Evolutionary conservation across 1,139 yeast genomes (phyloP).

Genomic region (Suhomyces bolitotheri): DNA sequence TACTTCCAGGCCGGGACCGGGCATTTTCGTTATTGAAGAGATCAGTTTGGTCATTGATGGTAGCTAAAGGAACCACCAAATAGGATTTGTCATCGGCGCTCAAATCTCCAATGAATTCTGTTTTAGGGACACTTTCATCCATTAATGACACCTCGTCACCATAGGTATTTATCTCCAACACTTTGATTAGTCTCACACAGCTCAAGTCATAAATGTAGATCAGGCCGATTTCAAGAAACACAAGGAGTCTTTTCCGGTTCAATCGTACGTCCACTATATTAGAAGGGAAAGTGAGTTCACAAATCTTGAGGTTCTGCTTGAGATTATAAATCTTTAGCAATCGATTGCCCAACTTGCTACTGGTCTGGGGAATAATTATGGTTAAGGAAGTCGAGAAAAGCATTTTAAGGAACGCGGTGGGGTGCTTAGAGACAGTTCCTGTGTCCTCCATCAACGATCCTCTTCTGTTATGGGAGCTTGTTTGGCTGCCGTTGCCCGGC

Average conservation of each 20-base stretch:
- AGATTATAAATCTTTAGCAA: constrained; percentile 64
- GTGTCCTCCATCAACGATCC: neutral
- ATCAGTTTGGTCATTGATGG: constrained; percentile 31
- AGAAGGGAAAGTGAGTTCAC: constrained; percentile 69
- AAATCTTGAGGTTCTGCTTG: constrained; percentile 65
- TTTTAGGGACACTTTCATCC: constrained; percentile 17
- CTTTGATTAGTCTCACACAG: constrained; percentile 66
- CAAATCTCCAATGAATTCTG: constrained; percentile 48
- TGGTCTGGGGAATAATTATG: constrained; percentile 55
- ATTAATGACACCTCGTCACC: constrained; percentile 8
- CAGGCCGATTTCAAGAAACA: constrained; percentile 59
- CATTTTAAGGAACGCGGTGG: constrained; percentile 52
- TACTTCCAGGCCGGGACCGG: constrained; percentile 6
- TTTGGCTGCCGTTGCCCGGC: neutral
- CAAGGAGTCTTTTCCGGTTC: constrained; percentile 66
- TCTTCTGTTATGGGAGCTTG: constrained; percentile 1
- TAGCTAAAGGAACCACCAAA: constrained; percentile 40
- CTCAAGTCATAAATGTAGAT: constrained; percentile 72
- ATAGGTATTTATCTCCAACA: constrained; percentile 42
- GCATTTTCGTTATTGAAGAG: constrained; percentile 23
- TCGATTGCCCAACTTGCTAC: constrained; percentile 47
- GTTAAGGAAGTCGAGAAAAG: constrained; percentile 69
- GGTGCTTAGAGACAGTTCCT: constrained; percentile 10
- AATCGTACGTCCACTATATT: constrained; percentile 60
- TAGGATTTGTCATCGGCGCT: constrained; percentile 50